Percentiles rank a stretch among this genome's conserved stretches.
Evolutionary conservation across 2,329 filamentous ascomycete genomes (phyloP).

Genomic region (Fusarium begoniae): DNA sequence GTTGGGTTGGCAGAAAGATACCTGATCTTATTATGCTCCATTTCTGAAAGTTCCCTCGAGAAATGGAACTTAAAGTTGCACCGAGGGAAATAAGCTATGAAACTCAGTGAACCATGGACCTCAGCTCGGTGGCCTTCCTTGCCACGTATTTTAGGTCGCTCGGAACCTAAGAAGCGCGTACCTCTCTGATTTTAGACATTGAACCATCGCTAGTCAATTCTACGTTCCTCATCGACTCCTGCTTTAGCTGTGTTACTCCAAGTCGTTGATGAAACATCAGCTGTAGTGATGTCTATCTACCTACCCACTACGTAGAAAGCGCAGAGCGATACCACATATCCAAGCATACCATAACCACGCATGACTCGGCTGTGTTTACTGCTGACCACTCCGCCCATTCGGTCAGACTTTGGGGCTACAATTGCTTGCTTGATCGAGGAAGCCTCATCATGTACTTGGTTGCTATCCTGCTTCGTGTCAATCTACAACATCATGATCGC

Average conservation of each 20-base stretch:
- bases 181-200: background rate
- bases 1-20: background rate
- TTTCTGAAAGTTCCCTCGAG: background rate
- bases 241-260: background rate
- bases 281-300: background rate
- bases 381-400: background rate
- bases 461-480: background rate
- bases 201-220: background rate
- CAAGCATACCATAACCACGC: background rate
- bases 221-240: background rate
- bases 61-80: background rate
- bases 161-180: background rate
- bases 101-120: background rate
- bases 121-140: too few relatives aligned
- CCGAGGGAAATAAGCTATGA: background rate
- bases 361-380: background rate
- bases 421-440: slow-evolving; percentile 6
- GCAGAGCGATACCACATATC: background rate
- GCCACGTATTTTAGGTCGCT: background rate
- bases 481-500: background rate
- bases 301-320: background rate
- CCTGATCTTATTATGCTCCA: background rate
- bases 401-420: background rate
- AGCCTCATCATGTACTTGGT: background rate
- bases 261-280: background rate